Evolutionary conservation across 306 rosid genomes (phyloP), one percentile per base, ranked within the genome.

Genomic region (Cercis canadensis): DNA sequence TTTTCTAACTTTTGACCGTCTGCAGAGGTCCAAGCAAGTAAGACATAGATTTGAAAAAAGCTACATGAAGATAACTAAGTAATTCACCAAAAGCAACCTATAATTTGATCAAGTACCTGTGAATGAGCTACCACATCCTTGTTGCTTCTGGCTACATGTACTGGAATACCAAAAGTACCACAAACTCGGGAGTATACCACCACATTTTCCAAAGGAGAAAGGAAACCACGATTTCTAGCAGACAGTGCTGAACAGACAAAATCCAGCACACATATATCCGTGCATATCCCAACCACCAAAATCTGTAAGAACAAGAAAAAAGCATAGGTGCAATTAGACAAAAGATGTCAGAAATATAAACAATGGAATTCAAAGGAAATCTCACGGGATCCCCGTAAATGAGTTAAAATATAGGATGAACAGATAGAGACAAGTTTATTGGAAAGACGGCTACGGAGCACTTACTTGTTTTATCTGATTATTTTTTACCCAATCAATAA

Each of bases 201-300:
- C 86, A 94, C 94, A 84, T 94, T 88, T 81, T 88, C 88, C 39
- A 90, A 70, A 69, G 97, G 94, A 43, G 79, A 47, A 80, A 94
- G 97, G 17, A 85, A 77, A 29, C 78, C 78, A 0, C 81, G 92
- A 57, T 90, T 94, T 75, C 96, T 89, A 0, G 88, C 88, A 12
- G 97, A 89, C 51, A 87, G 56, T 19, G 87, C 79, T 52, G 94
- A 81, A 55, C 87, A 79, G 47, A 82, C 92, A 77, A 94, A 90
- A 83, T 94, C 98, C 54, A 94, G 87, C 68, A 94, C 95, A 21
- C 97, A 94, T 68, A 94, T 58, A 64, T 90, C 98, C 5, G 97
- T 90, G 81, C 98, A 89, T 76, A 94, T 88, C 67, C 97, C 97
- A 36, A 83, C 82, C 39, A 89, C 96, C 86, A 94, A 63, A 79